These are phyloP conservation scores for Atalantia buxifolia DNA, from an alignment of 345 rosid genomes.

Conservation along the genomic window DNA sequence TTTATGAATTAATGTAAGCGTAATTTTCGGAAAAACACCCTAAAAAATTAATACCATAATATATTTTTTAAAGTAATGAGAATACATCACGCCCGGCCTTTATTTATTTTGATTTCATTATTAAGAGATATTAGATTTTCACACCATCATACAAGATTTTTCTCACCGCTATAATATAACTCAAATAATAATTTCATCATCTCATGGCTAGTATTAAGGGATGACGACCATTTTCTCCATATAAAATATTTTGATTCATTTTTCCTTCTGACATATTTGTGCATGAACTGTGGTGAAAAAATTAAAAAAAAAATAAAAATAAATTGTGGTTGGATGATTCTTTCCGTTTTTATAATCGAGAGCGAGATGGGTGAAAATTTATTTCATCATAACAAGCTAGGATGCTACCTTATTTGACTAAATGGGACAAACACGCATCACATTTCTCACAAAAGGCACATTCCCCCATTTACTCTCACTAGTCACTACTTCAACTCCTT, in stretches of 20 bases:
- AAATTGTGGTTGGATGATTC: not conserved
- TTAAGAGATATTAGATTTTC: too few species aligned
- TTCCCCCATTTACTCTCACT: not conserved
- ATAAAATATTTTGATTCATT: not conserved
- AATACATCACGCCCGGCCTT: too few species aligned
- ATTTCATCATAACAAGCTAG: not conserved
- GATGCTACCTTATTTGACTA: not conserved
- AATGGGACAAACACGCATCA: not conserved
- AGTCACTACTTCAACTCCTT: not conserved
- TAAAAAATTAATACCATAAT: not conserved
- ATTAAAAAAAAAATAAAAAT: not conserved
- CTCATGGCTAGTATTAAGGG: not conserved
- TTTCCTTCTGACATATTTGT: not conserved
- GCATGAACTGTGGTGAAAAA: not conserved
- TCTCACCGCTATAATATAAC: too few species aligned
- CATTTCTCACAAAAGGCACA: not conserved
- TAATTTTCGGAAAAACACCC: accelerated
- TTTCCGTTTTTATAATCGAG: not conserved
- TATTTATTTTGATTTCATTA: too few species aligned
- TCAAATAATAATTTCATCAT: too few species aligned
- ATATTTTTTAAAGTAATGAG: not conserved
- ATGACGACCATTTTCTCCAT: not conserved
- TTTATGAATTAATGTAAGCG: not conserved
- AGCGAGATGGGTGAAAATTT: not conserved
- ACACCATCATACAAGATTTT: too few species aligned